phyloP scores from a whole-genome alignment of 2,329 filamentous ascomycete species.

The Curvularia sp. region DNA sequence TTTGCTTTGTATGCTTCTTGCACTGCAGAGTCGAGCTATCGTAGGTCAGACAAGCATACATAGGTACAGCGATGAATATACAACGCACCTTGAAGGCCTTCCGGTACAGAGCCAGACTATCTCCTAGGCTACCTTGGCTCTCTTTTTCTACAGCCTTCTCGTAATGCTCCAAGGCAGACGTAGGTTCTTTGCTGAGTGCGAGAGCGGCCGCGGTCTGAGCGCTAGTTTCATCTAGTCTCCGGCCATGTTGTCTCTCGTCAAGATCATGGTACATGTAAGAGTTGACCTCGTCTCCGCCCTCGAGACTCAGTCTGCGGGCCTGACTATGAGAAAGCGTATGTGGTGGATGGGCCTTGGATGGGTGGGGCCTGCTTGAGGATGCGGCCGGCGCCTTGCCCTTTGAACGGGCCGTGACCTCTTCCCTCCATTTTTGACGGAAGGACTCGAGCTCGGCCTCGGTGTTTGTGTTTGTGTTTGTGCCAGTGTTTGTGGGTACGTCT shows the following conservation, averaged over 20 bases:
- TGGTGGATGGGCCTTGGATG: slow-evolving; percentile 36
- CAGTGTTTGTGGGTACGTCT: slow-evolving; percentile 33
- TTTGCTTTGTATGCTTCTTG: slow-evolving; percentile 90
- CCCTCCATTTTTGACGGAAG: slow-evolving; percentile 85
- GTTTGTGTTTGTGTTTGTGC: slow-evolving; percentile 35
- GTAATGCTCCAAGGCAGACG: slow-evolving; percentile 88
- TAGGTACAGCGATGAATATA: background rate
- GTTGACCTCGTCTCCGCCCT: slow-evolving; percentile 52
- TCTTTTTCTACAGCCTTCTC: slow-evolving; percentile 92
- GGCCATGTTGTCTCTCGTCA: slow-evolving; percentile 55
- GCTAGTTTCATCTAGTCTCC: slow-evolving; percentile 55
- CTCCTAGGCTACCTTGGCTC: slow-evolving; percentile 81
- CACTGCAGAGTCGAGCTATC: slow-evolving; percentile 80
- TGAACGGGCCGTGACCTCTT: slow-evolving; percentile 71
- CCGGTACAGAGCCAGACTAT: slow-evolving; percentile 86
- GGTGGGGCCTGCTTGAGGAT: slow-evolving; percentile 33
- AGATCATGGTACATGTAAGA: slow-evolving; percentile 56
- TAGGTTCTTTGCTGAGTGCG: slow-evolving; percentile 59
- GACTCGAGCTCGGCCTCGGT: slow-evolving; percentile 76
- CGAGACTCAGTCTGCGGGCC: slow-evolving; percentile 36
- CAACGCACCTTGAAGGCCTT: slow-evolving; percentile 80
- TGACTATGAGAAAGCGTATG: slow-evolving; percentile 33
- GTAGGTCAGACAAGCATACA: slow-evolving; percentile 14
- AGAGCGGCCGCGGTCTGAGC: slow-evolving; percentile 41
- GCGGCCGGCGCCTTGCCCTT: slow-evolving; percentile 40